A percentile compares a stretch with the other conserved stretches of the same genome.
Conservation (phyloP, 2,329 filamentous ascomycete species). For the Annulohypoxylon truncatum region DNA sequence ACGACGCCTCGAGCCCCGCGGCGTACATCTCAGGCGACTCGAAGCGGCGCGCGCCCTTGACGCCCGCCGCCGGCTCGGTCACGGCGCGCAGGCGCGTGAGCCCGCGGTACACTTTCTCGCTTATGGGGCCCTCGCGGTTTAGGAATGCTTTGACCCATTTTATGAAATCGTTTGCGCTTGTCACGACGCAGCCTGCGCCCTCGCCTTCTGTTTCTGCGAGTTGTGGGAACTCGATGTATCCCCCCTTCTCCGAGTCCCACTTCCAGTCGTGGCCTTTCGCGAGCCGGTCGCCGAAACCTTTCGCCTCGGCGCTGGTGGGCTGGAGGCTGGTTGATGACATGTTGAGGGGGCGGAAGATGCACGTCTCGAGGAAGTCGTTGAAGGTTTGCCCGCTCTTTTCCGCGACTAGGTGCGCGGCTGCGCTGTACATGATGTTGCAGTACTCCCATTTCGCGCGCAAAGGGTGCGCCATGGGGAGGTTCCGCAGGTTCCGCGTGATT, state of each 20-base stretch:
- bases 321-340: constrained; percentile 44
- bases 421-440: constrained; percentile 45
- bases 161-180: constrained; percentile 44
- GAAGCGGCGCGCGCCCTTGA: constrained; percentile 11
- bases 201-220: constrained; percentile 34
- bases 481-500: constrained; percentile 42
- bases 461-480: constrained; percentile 35
- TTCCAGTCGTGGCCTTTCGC: constrained; percentile 38
- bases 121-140: constrained; percentile 39
- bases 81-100: constrained; percentile 38
- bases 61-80: neutral
- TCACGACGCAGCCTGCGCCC: constrained; percentile 43
- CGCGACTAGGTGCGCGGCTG: constrained; percentile 41
- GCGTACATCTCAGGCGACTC: constrained; percentile 37
- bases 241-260: constrained; percentile 13
- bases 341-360: constrained; percentile 40
- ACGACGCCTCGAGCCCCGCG: constrained; percentile 39
- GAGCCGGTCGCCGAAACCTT: constrained; percentile 38
- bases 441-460: constrained; percentile 40
- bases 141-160: constrained; percentile 43
- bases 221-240: constrained; percentile 20
- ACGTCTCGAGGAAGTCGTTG: constrained; percentile 39
- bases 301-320: constrained; percentile 20
- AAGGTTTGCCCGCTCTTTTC: constrained; percentile 38
- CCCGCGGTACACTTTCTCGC: constrained; percentile 40